A percentile compares a stretch with the other conserved stretches of the same genome.
Evolutionary conservation across 2,329 filamentous ascomycete genomes (phyloP).

Genomic region (Trichoderma hamatum): DNA sequence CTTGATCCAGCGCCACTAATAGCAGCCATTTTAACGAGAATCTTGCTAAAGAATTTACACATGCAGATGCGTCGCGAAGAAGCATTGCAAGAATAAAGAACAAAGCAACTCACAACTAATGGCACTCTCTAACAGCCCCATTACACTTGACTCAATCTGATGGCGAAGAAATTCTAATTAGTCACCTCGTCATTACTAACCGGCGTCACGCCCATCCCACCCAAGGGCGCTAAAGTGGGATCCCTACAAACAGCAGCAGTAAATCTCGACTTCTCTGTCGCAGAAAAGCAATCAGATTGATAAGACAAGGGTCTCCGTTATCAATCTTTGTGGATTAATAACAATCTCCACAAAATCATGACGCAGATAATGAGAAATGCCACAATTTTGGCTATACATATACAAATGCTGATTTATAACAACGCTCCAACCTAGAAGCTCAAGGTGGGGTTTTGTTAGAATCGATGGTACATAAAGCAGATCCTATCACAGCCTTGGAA

Average conservation of each 20-base stretch:
- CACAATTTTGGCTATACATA: neutral
- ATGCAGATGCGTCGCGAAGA: neutral
- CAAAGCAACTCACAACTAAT: neutral
- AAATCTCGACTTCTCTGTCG: neutral
- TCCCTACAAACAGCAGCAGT: neutral
- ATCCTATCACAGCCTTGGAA: neutral
- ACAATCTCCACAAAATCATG: neutral
- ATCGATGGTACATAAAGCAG: neutral
- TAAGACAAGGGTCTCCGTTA: neutral
- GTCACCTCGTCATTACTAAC: neutral
- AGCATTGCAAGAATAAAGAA: neutral
- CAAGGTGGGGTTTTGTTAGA: neutral
- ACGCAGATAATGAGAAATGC: neutral
- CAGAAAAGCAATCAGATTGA: neutral
- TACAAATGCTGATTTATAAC: neutral
- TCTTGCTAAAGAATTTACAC: neutral
- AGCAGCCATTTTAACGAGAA: neutral
- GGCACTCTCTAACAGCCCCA: neutral
- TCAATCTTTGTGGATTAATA: neutral
- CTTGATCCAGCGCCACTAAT: neutral
- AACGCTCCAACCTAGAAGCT: neutral
- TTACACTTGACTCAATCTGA: neutral
- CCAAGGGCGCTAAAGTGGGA: slow-evolving; percentile 5
- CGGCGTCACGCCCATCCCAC: neutral
- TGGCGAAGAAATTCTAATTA: neutral